Evolutionary conservation across 2,329 filamentous ascomycete genomes (phyloP), one percentile per base, ranked within the genome.

Genomic region (Clonostachys byssicola): DNA sequence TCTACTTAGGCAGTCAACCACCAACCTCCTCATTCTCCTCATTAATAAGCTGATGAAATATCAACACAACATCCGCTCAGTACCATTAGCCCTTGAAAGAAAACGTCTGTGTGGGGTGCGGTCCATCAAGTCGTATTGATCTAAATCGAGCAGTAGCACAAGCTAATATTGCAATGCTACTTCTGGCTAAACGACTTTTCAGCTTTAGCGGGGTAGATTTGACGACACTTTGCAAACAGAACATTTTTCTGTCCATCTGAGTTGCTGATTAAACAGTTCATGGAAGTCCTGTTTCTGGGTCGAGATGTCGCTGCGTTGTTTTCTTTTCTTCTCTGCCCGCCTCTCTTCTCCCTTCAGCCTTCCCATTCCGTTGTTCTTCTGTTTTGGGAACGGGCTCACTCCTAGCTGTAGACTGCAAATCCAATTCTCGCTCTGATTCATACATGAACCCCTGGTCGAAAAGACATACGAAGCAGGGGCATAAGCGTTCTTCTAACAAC

Each of bases 241-340:
- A 10, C 40, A 30, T 8, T 42, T 42, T 17, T 23, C 41, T 42
- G 41, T 42, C 12, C 9, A 18, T 30, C 6, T 42, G 41, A 42
- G 17, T 42, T 42, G 41, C 41, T 30, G 2, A 5, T 23, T 14
- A 42, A 42, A n/a, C 30, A 12, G 41, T 30, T 42, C 41, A 14
- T 4, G 41, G 18, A 23, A 23, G 41, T 42, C 10, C 41, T 18
- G 9, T 18, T 30, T 42, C 2, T 14, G 41, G 30, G 41, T n/a
- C 41, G 20, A 30, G 18, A 42, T 42, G 8, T 18, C 41, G 18
- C n/a, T 42, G 30, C 12, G 41, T 18, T 42, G 20, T 42, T 18
- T 8, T 42, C 41, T 42, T 42, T 42, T 40, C 40, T 42, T 23
- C 40, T 42, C 40, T 56, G 55, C 36, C 23, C 12, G 34, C 16